Evolutionary conservation across 768 basidiomycete species (phyloP), one percentile per base, ranked within the genome.

Genomic region (Leccinum truebloodii): DNA sequence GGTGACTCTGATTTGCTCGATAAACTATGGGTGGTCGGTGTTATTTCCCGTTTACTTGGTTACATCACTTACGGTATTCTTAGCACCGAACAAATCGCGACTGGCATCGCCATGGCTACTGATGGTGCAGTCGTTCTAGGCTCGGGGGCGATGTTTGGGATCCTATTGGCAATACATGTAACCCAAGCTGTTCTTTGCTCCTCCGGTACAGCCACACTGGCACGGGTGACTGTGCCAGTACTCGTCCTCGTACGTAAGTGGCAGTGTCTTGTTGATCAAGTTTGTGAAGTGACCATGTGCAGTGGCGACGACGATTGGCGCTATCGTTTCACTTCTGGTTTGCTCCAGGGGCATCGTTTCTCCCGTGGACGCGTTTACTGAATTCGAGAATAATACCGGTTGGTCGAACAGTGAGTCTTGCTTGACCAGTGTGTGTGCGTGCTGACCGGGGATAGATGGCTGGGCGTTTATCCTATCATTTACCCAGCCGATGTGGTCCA

Each of bases 351-450:
- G 61, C 20, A 52, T 61, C 5, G 65, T 61, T 14, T 61, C 67
- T 14, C 52, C 69, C 1, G 55, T 37, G 54, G 65, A 62, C n/a
- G 69, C 67, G 3, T 65, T 66, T 52, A 69, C 62, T 9, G 61
- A 69, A 28, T 71, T 72, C n/a, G 71, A 71, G 58, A 71, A 71
- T 37, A 63, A 71, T 16, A 69, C 61, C 1, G 69, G 63, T 6
- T 71, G 69, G 71, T 60, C 62, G 2, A 59, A 65, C 39, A 61
- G 69, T 63, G 37, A 3, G 48, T 26, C 44, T 41, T 7, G 18
- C 18, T 10, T 9, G 7, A 26, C 50, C 8, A 37, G 12, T 18
- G 39, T 20, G n/a, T n/a, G n/a, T 6, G 24, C 3, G n/a, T 14
- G 8, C 53, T 64, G 6, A 64, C 4, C 7, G 3, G 44, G n/a